Conservation (phyloP, 306 rosid species). For the Acacia crassicarpa region DNA sequence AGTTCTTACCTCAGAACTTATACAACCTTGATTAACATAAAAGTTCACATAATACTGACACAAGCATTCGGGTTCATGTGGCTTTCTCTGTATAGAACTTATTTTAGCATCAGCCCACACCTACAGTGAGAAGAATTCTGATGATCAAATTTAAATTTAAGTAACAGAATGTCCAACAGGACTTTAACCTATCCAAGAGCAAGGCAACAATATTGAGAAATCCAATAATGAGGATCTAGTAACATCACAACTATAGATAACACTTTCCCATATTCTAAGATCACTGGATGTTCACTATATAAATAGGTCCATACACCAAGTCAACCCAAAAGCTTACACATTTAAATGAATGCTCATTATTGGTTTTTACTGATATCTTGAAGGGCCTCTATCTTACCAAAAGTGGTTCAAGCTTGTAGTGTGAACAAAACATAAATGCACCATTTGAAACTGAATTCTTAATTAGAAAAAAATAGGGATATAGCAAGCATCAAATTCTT, state of each 20-base stretch:
- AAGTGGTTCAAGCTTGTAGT: neutral
- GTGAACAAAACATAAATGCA: neutral
- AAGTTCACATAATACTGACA: slow-evolving; percentile 73
- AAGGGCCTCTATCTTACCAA: neutral
- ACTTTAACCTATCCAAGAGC: neutral
- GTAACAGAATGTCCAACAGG: neutral
- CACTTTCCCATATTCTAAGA: neutral
- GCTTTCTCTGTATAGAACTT: slow-evolving; percentile 79
- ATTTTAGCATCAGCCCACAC: slow-evolving; percentile 89
- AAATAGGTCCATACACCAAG: neutral
- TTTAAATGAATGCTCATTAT: neutral
- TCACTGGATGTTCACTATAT: neutral
- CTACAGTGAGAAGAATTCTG: slow-evolving; percentile 30
- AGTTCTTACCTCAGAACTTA: slow-evolving; percentile 68
- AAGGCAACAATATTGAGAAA: neutral
- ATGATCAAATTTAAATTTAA: neutral
- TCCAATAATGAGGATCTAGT: neutral
- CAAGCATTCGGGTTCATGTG: slow-evolving; percentile 67
- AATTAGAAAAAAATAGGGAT: neutral
- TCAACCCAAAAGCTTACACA: neutral
- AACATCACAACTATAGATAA: neutral
- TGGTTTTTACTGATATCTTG: neutral
- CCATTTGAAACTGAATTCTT: neutral
- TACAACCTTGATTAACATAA: slow-evolving; percentile 76
- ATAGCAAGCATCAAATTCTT: neutral